Conservation (phyloP, 2,329 filamentous ascomycete species). For the Dendryphion nanum region DNA sequence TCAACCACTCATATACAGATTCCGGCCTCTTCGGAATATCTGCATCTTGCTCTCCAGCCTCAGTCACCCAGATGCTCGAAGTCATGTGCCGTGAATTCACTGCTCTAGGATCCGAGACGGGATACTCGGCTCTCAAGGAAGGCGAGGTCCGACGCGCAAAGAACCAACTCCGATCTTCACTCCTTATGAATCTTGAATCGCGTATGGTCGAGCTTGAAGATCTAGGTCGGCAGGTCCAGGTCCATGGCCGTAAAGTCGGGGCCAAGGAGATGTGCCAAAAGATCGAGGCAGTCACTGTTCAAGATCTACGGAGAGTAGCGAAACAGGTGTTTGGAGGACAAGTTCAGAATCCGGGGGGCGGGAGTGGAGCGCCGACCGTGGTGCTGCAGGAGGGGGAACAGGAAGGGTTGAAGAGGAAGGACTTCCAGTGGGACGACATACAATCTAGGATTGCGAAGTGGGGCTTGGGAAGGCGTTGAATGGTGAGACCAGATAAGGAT, state of each 20-base stretch:
- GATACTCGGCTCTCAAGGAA: conserved; percentile 68
- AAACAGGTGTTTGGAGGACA: conserved; percentile 72
- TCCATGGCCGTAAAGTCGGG: conserved; percentile 90
- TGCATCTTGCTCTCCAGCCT: conserved; percentile 76
- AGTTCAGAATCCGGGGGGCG: conserved; percentile 70
- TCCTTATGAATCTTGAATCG: conserved; percentile 97
- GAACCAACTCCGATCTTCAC: conserved; percentile 86
- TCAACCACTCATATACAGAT: conserved; percentile 97
- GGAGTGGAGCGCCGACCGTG: conserved; percentile 87
- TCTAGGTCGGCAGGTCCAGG: conserved; percentile 89
- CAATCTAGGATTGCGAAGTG: conserved; percentile 82
- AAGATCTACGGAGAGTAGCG: conserved; percentile 81
- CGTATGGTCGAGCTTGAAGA: conserved; percentile 98
- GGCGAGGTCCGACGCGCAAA: conserved; percentile 88
- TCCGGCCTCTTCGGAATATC: conserved; percentile 93
- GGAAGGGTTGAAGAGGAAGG: conserved; percentile 64
- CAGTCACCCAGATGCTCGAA: conserved; percentile 81
- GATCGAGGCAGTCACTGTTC: conserved; percentile 78
- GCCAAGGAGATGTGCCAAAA: conserved; percentile 88
- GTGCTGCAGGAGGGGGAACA: conserved; percentile 89
- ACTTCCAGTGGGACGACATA: conserved; percentile 83
- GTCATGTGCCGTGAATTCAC: conserved; percentile 92
- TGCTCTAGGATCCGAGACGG: conserved; percentile 71
- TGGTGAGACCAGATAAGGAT: neutral
- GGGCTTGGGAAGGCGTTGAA: conserved; percentile 68